Evolutionary conservation across 1,284 basidiomycete species (phyloP).

Genomic region (Ustilago trichophora): DNA sequence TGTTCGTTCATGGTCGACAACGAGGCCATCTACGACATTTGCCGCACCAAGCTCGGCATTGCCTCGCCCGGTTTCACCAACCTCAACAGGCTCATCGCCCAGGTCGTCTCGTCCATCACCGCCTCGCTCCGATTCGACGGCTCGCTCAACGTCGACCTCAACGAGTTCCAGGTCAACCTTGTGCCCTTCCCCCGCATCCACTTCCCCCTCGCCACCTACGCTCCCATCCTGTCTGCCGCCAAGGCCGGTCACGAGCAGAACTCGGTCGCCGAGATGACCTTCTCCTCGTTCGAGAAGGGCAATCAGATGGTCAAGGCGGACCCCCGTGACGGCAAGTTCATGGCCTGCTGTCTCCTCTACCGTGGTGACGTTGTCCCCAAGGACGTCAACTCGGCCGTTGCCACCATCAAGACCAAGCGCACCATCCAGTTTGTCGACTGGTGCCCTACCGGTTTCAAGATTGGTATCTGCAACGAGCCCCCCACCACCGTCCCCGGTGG

Average conservation of each 20-base stretch:
- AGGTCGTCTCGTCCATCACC: conserved; percentile 94
- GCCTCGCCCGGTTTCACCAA: conserved; percentile 89
- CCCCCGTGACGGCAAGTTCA: conserved; percentile 79
- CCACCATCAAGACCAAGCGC: conserved; percentile 84
- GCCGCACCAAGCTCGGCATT: conserved; percentile 92
- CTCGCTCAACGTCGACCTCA: conserved; percentile 95
- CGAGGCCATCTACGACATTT: conserved; percentile 91
- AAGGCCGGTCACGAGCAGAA: conserved; percentile 94
- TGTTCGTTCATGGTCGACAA: conserved; percentile 75
- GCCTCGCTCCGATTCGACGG: conserved; percentile 97
- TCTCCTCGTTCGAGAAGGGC: conserved; percentile 95
- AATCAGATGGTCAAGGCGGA: conserved; percentile 85
- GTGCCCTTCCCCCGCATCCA: conserved; percentile 87
- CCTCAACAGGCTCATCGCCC: conserved; percentile 92
- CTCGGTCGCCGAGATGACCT: conserved; percentile 97
- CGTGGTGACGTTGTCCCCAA: conserved; percentile 98
- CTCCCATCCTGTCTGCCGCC: conserved; percentile 85
- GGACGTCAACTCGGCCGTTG: conserved; percentile 92
- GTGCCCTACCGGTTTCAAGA: conserved; percentile 98
- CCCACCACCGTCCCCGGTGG: conserved; percentile 84
- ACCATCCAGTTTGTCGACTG: conserved; percentile 91
- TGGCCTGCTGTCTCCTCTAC: conserved; percentile 71
- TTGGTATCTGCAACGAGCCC: conserved; percentile 94
- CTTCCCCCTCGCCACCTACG: conserved; percentile 95
- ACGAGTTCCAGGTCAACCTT: conserved; percentile 98